Evolutionary conservation across 495 filamentous ascomycete genomes (phyloP), one percentile per base, ranked within the genome.

Genomic region (Xylaria sp.): DNA sequence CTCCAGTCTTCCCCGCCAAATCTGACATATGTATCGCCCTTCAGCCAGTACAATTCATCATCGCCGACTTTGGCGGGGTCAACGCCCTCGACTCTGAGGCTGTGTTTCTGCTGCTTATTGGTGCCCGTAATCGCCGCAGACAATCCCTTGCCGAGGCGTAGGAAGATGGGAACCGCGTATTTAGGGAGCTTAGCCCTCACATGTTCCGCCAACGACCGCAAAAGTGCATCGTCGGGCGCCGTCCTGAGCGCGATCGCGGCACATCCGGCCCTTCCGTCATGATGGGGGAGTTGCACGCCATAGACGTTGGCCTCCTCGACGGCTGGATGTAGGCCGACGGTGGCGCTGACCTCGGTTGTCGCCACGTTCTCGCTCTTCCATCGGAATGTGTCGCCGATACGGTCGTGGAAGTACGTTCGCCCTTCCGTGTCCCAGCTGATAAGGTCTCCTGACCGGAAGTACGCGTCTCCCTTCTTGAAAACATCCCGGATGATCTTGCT

Each of bases 321-420:
- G 0, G 83, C 84, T 0, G 91, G 84, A 72, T 94, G 92, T 0
- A 80, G 75, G 3, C 93, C 91, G 0, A 98, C 75, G 0, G 90
- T 89, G 63, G 93, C 90, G 29, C 88, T 87, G 7, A 97, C 95
- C 72, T 97, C 95, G 26, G 91, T 90, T 0, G 95, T 96, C 11
- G 90, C 92, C 3, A 97, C 93, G 67, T 98, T 98, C 81, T 98
- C 95, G 55, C 89, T 90, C 84, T 97, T 97, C 95, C 95, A 98
- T 21, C 95, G 89, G 83, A 93, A 98, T 0, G 95, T 98, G 75
- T 98, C 95, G 63, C 95, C 95, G 46, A 98, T 91, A 14, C 94
- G 91, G 78, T 99, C 96, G 53, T 88, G 87, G 80, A 98, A 98
- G 80, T 86, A 97, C 83, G 90, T 90, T 17, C 91, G 84, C 8